A percentile compares a stretch with the other conserved stretches of the same genome.
Evolutionary conservation across 768 basidiomycete species (phyloP).

Genomic region (Hebeloma cylindrosporum): DNA sequence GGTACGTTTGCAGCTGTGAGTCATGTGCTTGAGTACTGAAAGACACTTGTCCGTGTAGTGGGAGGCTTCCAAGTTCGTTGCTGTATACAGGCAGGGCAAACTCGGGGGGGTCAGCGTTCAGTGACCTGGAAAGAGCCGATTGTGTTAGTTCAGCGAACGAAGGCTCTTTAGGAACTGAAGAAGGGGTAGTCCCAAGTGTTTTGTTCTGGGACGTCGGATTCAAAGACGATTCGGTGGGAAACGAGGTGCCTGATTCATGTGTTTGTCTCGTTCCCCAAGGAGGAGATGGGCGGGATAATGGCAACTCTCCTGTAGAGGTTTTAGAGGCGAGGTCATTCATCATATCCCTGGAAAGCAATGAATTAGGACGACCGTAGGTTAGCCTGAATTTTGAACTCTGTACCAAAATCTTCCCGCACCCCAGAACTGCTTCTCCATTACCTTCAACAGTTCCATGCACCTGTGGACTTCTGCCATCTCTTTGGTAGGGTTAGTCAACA

Average conservation of each 20-base stretch:
- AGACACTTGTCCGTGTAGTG: conserved; percentile 36
- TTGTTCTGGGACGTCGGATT: too few relatives aligned
- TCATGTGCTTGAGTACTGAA: conserved; percentile 21
- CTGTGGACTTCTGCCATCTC: conserved; percentile 67
- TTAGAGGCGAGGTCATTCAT: conserved; percentile 71
- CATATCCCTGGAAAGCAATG: conserved; percentile 54
- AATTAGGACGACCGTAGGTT: not conserved
- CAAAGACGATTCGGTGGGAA: conserved; percentile 18
- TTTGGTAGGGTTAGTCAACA: conserved; percentile 46
- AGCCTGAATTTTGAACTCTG: conserved; percentile 4
- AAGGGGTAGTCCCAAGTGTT: too few relatives aligned
- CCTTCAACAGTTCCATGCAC: conserved; percentile 55
- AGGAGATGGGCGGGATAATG: conserved; percentile 58
- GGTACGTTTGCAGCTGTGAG: too few relatives aligned
- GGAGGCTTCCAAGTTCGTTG: conserved; percentile 57
- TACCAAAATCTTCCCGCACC: conserved; percentile 48
- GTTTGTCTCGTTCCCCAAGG: conserved; percentile 58
- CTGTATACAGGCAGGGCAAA: conserved; percentile 55
- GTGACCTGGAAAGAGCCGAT: too few relatives aligned
- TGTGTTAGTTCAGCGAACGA: too few relatives aligned
- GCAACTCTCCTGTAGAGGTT: conserved; percentile 70
- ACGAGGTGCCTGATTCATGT: conserved; percentile 54
- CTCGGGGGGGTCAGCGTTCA: too few relatives aligned
- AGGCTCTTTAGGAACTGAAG: too few relatives aligned
- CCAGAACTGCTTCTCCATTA: conserved; percentile 43